These are phyloP conservation scores for Dalechampia spathulata DNA, from an alignment of 441 rosid genomes.

Conservation along the genomic window DNA sequence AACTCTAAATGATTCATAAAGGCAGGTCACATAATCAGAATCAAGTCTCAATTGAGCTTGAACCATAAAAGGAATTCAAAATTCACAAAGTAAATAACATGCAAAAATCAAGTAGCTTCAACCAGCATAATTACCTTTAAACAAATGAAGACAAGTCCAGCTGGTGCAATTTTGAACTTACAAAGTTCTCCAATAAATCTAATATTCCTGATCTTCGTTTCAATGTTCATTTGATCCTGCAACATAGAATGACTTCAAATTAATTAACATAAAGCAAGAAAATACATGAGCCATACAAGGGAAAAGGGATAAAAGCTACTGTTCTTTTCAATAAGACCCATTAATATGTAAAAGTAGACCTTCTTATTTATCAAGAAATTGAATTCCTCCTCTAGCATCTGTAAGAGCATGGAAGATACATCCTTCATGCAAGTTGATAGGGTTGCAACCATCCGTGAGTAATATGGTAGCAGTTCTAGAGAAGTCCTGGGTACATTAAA, in stretches of 20 bases:
- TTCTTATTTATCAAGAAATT: constrained; percentile 92
- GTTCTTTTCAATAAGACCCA: constrained; percentile 4
- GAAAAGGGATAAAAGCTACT: constrained; percentile 7
- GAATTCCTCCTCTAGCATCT: constrained; percentile 98
- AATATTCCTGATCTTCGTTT: constrained; percentile 94
- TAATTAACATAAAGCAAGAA: background rate
- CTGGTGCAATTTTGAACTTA: constrained; percentile 84
- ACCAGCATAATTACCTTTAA: constrained; percentile 61
- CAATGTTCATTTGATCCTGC: constrained; percentile 99
- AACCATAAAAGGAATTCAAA: background rate
- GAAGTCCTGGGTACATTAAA: constrained; percentile 97
- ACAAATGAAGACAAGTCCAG: constrained; percentile 89
- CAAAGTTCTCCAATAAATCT: constrained; percentile 98
- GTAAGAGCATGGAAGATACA: constrained; percentile 79
- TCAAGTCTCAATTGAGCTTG: background rate
- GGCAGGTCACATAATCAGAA: background rate
- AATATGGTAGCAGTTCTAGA: constrained; percentile 87
- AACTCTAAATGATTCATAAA: background rate
- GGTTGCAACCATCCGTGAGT: constrained; percentile 95
- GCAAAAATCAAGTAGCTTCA: constrained; percentile 6
- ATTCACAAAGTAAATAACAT: background rate
- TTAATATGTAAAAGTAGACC: constrained; percentile 34
- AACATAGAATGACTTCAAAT: constrained; percentile 20
- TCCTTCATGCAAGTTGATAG: constrained; percentile 95
- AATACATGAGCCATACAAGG: background rate